A percentile compares a stretch with the other conserved stretches of the same genome.
phyloP scores from a whole-genome alignment of 129 eudicot species.

The Centaurea solstitialis region DNA sequence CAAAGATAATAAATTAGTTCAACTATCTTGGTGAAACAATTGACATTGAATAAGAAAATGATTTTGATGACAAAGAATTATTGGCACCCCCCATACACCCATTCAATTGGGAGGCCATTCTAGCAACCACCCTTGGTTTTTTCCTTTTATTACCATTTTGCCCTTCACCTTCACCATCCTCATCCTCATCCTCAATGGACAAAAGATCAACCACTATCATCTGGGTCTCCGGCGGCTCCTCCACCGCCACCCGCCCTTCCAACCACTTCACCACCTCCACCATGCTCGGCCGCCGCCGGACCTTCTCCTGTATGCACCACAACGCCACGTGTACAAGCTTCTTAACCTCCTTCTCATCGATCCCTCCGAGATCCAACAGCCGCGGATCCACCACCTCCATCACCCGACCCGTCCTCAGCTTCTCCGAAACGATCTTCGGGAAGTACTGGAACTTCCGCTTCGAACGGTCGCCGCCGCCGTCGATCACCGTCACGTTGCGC shows the following conservation, averaged over 20 bases:
- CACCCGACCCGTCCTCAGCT: slow-evolving; percentile 53
- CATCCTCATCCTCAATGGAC: slow-evolving; percentile 44
- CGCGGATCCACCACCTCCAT: slow-evolving; percentile 81
- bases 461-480: slow-evolving; percentile 28
- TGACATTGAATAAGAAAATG: slow-evolving; percentile 53
- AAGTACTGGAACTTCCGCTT: slow-evolving; percentile 56
- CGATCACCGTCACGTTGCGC: slow-evolving; percentile 53
- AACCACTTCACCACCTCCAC: slow-evolving; percentile 73
- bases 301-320: slow-evolving; percentile 90
- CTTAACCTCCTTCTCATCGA: slow-evolving; percentile 56
- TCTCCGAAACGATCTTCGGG: slow-evolving; percentile 69
- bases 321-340: slow-evolving; percentile 62
- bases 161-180: slow-evolving; percentile 44
- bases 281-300: slow-evolving; percentile 80
- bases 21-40: slow-evolving; percentile 58
- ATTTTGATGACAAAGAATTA: slow-evolving; percentile 34
- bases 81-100: slow-evolving; percentile 4
- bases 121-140: slow-evolving; percentile 37
- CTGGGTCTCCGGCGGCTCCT: slow-evolving; percentile 77
- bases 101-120: slow-evolving; percentile 30
- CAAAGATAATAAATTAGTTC: not conserved
- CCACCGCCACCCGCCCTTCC: slow-evolving; percentile 62
- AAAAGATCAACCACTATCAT: slow-evolving; percentile 70
- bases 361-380: slow-evolving; percentile 40
- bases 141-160: slow-evolving; percentile 33